A percentile compares a stretch with the other conserved stretches of the same genome.
phyloP scores from a whole-genome alignment of 768 basidiomycete species.

The Podaxis mareebaensis region DNA sequence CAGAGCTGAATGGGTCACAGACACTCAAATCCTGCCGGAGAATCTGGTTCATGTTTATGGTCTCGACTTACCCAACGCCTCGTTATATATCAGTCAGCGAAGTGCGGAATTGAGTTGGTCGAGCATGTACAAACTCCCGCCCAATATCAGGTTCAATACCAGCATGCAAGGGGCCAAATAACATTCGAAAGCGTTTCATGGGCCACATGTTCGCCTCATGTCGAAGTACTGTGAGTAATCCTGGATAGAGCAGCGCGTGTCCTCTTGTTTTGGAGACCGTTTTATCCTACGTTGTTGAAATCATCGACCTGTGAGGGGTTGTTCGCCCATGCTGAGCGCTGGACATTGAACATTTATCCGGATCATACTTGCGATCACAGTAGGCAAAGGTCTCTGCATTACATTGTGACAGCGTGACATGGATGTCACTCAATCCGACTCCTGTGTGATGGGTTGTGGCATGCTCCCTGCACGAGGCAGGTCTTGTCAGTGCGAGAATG shows the following conservation, averaged over 20 bases:
- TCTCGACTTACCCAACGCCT: too few species aligned
- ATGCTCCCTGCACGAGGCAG: conserved; percentile 13
- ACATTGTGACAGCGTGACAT: neutral
- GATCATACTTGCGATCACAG: neutral
- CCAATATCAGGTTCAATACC: neutral
- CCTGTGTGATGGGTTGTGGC: neutral
- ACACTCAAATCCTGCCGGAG: conserved; percentile 22
- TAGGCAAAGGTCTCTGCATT: neutral
- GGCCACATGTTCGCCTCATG: neutral
- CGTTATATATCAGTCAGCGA: conserved; percentile 2
- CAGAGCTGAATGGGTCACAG: conserved; percentile 42
- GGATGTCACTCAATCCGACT: neutral
- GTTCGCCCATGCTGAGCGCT: neutral
- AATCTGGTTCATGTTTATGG: conserved; percentile 2
- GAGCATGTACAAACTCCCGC: neutral
- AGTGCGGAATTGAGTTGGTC: neutral
- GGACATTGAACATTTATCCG: neutral
- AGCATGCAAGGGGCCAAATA: neutral
- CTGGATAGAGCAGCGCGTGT: neutral
- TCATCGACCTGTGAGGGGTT: neutral
- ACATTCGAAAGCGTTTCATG: neutral
- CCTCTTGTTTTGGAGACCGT: neutral
- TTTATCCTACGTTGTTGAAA: neutral
- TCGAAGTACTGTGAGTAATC: neutral
- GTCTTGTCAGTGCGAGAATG: neutral